Evolutionary conservation across 169 alveolate genomes (phyloP).

Genomic region (Eimeria acervulina): DNA sequence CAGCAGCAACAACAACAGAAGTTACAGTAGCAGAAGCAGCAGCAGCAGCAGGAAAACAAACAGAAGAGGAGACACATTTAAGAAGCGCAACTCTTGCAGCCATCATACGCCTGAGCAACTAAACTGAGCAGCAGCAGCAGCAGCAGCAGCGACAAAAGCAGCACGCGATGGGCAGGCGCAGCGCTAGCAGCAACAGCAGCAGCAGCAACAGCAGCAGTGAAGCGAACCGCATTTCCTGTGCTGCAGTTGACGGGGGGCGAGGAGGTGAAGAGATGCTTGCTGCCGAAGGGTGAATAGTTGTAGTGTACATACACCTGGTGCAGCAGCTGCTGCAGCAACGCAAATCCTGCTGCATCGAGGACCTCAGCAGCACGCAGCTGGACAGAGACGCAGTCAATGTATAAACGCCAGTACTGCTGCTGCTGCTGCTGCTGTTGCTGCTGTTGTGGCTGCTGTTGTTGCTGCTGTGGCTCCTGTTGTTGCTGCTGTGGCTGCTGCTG

Average conservation of each 20-base stretch:
- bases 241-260: conserved; percentile 76
- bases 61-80: too few species aligned
- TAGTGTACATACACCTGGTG: conserved; percentile 74
- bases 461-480: conserved; percentile 16
- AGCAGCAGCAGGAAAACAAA: too few species aligned
- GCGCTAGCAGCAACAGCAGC: background rate
- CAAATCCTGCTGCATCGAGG: background rate
- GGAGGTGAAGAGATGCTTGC: conserved; percentile 47
- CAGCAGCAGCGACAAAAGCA: conserved; percentile 15
- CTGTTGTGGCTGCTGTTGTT: background rate
- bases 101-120: too few species aligned
- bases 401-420: background rate
- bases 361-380: conserved; percentile 4
- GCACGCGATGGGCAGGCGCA: too few species aligned
- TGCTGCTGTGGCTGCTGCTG: background rate
- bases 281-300: conserved; percentile 66
- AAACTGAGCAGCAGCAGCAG: too few species aligned
- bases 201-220: background rate
- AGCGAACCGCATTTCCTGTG: background rate
- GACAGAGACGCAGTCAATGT: conserved; percentile 18
- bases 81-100: too few species aligned
- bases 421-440: conserved; percentile 1
- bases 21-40: background rate
- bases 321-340: conserved; percentile 15
- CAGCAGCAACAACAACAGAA: conserved; percentile 17